These are phyloP conservation scores for Citrus inodora DNA, from an alignment of 345 rosid species.

Conservation along the genomic window DNA sequence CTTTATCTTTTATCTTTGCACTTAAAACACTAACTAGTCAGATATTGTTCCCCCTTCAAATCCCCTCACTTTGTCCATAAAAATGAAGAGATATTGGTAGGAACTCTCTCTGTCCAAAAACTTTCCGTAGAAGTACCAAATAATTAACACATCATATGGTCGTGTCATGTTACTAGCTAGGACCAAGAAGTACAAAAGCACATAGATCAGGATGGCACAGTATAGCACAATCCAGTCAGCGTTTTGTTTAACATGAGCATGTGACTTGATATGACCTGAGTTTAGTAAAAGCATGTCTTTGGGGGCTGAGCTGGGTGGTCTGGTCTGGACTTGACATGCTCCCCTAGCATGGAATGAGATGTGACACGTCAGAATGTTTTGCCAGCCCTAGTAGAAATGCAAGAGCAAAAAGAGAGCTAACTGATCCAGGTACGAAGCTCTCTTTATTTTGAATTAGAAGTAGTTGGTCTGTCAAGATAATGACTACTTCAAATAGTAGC, in stretches of 20 bases:
- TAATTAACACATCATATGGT: neutral
- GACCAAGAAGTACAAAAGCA: neutral
- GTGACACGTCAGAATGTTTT: too few species aligned
- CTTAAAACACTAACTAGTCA: neutral
- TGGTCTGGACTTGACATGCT: neutral
- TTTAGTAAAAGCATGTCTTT: neutral
- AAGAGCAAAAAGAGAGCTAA: neutral
- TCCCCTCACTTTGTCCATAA: neutral
- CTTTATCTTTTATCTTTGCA: neutral
- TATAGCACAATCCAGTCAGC: neutral
- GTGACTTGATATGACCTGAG: neutral
- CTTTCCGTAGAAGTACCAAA: neutral
- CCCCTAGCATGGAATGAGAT: neutral
- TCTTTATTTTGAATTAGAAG: neutral
- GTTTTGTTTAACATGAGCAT: too few species aligned
- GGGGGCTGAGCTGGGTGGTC: neutral
- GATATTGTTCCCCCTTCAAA: neutral
- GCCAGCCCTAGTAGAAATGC: neutral
- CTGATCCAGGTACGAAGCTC: neutral
- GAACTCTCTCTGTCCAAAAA: neutral
- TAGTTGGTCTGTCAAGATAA: neutral
- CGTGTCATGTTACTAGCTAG: neutral
- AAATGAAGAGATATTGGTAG: neutral
- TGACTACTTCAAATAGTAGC: too few species aligned
- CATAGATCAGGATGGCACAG: neutral